Evolutionary conservation across 2,329 filamentous ascomycete species (phyloP), one percentile per base, ranked within the genome.

Genomic region (Aureobasidium sp.): DNA sequence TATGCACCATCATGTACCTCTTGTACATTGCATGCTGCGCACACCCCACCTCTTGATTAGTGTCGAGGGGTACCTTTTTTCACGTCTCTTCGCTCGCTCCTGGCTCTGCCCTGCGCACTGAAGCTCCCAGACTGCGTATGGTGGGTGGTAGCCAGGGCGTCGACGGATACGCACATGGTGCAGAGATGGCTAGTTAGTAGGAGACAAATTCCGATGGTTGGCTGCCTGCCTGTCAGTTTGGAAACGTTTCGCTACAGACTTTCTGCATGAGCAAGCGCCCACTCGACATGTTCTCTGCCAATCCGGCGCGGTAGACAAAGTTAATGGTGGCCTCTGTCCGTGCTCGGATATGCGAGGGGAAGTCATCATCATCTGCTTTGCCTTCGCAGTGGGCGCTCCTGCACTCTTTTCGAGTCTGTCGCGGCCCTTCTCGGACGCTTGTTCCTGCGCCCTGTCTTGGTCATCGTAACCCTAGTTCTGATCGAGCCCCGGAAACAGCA

Each of bases 371-470:
- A 48, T 37, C 56, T 19, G 22, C 19, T 37, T 57, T 58, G 54
- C 42, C 54, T 58, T 47, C 52, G 52, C 52, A 44, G 52, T 31
- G 52, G 52, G 37, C 27, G 27, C 52, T 31, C 39, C 9, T 53
- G 24, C 39, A 31, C 22, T 42, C 44, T 22, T 54, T 56, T 53
- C 40, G 50, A 44, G 39, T 56, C 52, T 17, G 15, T 56, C 39
- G 39, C 52, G 37, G 52, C 52, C 52, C 39, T 56, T 56, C 52
- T 56, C 52, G 52, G 52, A 56, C 52, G 52, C 52, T 44, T 56
- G 52, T 56, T 56, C 52, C 52, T 56, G 52, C 37, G 52, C 31
- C 52, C 19, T 56, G 52, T 56, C 52, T 56, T 44, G 52, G 11
- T 17, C 27, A 44, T 56, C 52, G 50, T 42, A 40, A 42, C 24